Conservation (phyloP, 106 monocot genomes). For the Allium cepa region DNA sequence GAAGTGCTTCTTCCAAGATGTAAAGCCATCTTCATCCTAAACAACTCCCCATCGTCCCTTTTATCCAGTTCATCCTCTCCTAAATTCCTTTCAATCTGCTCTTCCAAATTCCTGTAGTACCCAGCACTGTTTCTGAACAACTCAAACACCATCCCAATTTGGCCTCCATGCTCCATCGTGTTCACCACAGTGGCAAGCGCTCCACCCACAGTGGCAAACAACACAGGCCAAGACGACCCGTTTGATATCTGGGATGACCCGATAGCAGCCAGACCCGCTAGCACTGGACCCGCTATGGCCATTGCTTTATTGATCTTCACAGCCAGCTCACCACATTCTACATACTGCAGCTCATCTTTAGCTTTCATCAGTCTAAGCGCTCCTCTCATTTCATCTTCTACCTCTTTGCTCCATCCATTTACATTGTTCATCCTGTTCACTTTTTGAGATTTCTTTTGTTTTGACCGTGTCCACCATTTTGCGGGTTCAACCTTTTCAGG, state of each 20-base stretch:
- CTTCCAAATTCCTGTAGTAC: slow-evolving; percentile 44
- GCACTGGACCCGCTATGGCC: slow-evolving; percentile 48
- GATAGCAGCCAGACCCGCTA: slow-evolving; percentile 42
- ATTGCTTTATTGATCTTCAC: slow-evolving; percentile 47
- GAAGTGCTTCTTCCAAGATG: slow-evolving; percentile 59
- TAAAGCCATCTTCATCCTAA: slow-evolving; percentile 58
- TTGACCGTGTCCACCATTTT: slow-evolving; percentile 59
- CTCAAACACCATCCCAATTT: slow-evolving; percentile 85
- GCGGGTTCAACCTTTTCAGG: slow-evolving; percentile 54
- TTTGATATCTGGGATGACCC: slow-evolving; percentile 7
- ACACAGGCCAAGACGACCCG: slow-evolving; percentile 15
- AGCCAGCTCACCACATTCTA: slow-evolving; percentile 26
- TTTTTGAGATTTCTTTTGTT: background rate
- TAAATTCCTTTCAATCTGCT: slow-evolving; percentile 58
- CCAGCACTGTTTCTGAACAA: slow-evolving; percentile 61
- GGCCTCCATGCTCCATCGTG: slow-evolving; percentile 69
- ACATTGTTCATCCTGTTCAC: background rate
- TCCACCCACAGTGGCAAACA: slow-evolving; percentile 43
- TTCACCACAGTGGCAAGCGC: slow-evolving; percentile 52
- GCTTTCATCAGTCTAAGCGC: slow-evolving; percentile 30
- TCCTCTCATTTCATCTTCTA: slow-evolving; percentile 52
- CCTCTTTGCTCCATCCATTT: slow-evolving; percentile 47
- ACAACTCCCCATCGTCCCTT: slow-evolving; percentile 66
- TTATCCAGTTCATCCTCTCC: slow-evolving; percentile 27
- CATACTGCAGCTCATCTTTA: slow-evolving; percentile 52